Base-by-base conservation (phyloP, 768 basidiomycete genomes). In the Cystobasidium ongulense region DNA sequence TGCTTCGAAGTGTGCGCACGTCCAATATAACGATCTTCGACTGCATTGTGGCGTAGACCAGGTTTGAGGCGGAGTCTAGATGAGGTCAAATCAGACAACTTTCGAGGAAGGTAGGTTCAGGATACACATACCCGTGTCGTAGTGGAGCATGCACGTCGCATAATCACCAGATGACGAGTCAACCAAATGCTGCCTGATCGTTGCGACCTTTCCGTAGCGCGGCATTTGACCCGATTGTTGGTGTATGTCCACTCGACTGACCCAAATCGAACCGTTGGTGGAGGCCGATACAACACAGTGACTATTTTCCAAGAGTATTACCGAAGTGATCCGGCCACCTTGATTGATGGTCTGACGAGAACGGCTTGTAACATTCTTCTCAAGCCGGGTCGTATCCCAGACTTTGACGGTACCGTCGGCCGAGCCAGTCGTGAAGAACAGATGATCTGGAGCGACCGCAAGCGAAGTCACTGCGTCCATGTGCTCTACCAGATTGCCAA, bases 351-450 rank as follows among this genome's bases (percentile, higher is more conserved):
- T 52, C 31, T 72, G 75, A 38, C 84, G 75, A 23, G 84, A 81
- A 62, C 91, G 91, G 80, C 89, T 89, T 25, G 93, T 91, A 21
- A 96, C 91, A 81, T 92, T 97, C 72, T 94, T 86, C 79, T 97
- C 95, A 54, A 98, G 84, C n/a, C 92, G 85, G 8, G 91, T 90
- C 0, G 92, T 79, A 76, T 85, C 85, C 84, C 85, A 85, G 1
- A 85, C 79, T 62, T 81, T 80, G 54, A 84, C 79, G 18, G 79
- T 80, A 8, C 80, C 78, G 67, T 84, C 83, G n/a, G 81, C 79
- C 1, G 83, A 84, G 3, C 81, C 81, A 0, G 84, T 81, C 4
- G 82, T 82, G 73, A 85, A 97, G 84, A 96, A 99, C 80, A 88
- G 82, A 78, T 96, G 92, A 78, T 98, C 96, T 1, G 95, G 94